Evolutionary conservation across 441 rosid species (phyloP), one percentile per base, ranked within the genome.

Genomic region (Kokia cookei): DNA sequence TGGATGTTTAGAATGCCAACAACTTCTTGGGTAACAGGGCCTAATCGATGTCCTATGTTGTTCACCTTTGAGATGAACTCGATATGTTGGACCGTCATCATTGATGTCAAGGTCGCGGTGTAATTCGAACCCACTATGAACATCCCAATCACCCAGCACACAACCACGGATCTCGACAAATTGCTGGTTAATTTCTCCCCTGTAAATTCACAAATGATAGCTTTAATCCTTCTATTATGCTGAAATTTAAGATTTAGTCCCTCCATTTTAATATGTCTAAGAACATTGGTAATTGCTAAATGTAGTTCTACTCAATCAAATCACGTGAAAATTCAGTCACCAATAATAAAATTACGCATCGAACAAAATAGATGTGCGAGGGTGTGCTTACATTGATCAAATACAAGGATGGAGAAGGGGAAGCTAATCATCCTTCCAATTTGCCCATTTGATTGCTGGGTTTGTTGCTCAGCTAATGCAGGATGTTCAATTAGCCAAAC

Each of bases 401-500:
- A 78, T 17, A 76, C 67, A 69, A 87, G 35, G 22, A 86, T 84
- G 35, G 84, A 82, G 80, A 86, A 85, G 61, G 89, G 80, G 69
- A 83, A 84, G 84, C 83, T 75, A 3, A 85, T 55, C 26, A 74
- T 80, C n/a, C 78, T 79, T 35, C 87, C 84, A 0, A 86, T 73
- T 59, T 78, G 87, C 13, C 27, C 3, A 54, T 82, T 66, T 4
- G 35, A 65, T 35, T 75, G 88, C 3, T 77, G 69, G 19, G 88
- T 91, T 6, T 75, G 73, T 32, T 32, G 35, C 13, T 75, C 86
- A 3, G 58, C 40, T 69, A 81, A 82, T 40, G 55, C 50, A 19
- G 73, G 80, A 42, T 79, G 83, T 75, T 89, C 93, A n/a, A 89
- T 73, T 1, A 86, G 65, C 81, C 86, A 79, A 5, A 87, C 70